These are phyloP conservation scores for Penicillium decumbens DNA, from an alignment of 2,329 filamentous ascomycete genomes.

Conservation along the genomic window DNA sequence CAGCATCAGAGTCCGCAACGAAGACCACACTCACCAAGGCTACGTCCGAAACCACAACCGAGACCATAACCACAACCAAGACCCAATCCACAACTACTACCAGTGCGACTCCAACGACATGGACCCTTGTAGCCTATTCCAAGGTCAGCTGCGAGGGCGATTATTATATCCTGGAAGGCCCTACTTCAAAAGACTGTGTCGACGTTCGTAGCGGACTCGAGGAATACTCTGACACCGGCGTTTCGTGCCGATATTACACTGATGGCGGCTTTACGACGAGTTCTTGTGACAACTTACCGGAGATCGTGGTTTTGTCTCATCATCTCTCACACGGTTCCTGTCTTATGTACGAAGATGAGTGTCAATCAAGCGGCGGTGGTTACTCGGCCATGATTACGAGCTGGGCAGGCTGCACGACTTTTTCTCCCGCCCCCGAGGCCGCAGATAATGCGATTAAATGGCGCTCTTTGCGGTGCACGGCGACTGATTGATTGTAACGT, in stretches of 20 bases:
- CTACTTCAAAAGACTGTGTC: neutral
- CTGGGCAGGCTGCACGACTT: too few species aligned
- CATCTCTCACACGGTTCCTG: neutral
- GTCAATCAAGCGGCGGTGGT: neutral
- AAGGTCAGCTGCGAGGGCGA: neutral
- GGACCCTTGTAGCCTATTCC: neutral
- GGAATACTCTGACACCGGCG: neutral
- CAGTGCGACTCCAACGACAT: neutral
- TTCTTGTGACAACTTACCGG: neutral
- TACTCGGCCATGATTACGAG: too few species aligned
- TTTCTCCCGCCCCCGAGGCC: too few species aligned
- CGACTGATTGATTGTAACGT: too few species aligned
- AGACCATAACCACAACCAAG: neutral
- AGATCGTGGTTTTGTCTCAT: neutral
- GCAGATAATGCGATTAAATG: too few species aligned
- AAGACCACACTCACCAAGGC: neutral
- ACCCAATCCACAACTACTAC: neutral
- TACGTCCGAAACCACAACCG: neutral
- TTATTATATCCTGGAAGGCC: neutral
- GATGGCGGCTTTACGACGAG: neutral
- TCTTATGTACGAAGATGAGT: neutral
- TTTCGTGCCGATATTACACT: neutral
- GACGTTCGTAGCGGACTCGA: neutral
- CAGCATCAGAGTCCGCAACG: neutral
- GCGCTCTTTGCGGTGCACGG: too few species aligned